Conservation (phyloP, 352 stramenopile genomes). For the Thalassiosira exigua region DNA sequence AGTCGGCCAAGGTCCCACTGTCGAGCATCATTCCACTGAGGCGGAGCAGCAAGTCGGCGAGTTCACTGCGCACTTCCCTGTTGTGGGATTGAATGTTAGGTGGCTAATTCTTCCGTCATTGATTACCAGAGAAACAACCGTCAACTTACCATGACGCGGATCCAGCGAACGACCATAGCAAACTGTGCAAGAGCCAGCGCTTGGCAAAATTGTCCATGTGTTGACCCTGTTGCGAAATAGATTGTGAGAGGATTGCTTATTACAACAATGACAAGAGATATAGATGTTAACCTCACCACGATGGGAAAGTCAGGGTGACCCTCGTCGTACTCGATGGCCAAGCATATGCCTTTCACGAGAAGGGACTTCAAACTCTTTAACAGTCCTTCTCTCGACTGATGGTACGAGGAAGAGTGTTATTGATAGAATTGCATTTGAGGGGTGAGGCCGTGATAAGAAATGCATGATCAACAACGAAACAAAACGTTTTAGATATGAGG, state of each 20-base stretch:
- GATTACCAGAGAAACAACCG: too few species aligned
- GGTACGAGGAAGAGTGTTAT: too few species aligned
- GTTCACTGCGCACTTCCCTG: slow-evolving; percentile 89
- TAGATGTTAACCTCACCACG: too few species aligned
- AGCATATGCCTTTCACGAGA: slow-evolving; percentile 91
- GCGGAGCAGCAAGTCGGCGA: slow-evolving; percentile 91
- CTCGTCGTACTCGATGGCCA: slow-evolving; percentile 99
- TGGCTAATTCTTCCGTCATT: too few species aligned
- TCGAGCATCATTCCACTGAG: slow-evolving; percentile 90
- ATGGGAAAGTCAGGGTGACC: slow-evolving; percentile 98
- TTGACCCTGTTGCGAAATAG: slow-evolving; percentile 80
- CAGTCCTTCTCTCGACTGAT: slow-evolving; percentile 90
- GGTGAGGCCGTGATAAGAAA: too few species aligned
- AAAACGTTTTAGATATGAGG: too few species aligned
- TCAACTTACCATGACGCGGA: slow-evolving; percentile 95
- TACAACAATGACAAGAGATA: too few species aligned
- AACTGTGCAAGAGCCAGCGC: slow-evolving; percentile 97
- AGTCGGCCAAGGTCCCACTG: slow-evolving; percentile 90
- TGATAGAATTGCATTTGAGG: too few species aligned
- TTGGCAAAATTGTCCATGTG: slow-evolving; percentile 95
- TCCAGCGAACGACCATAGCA: slow-evolving; percentile 98
- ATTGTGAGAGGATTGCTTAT: background rate
- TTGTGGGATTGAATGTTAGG: too few species aligned
- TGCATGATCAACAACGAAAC: too few species aligned
- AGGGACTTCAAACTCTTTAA: slow-evolving; percentile 97